A percentile compares a stretch with the other conserved stretches of the same genome.
Evolutionary conservation across 306 rosid genomes (phyloP).

Genomic region (Cicer arietinum): DNA sequence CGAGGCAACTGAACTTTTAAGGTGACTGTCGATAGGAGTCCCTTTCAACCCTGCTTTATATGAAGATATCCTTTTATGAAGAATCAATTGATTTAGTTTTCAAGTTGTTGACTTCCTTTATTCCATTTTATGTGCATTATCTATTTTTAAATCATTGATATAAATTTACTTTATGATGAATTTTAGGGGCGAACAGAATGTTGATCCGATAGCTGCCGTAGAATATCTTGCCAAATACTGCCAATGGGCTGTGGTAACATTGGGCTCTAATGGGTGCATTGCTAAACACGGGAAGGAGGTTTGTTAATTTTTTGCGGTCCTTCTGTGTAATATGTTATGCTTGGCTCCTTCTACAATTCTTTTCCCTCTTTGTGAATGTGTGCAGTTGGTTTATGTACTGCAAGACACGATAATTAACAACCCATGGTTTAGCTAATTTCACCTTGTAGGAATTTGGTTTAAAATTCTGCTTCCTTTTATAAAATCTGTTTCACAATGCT

Average conservation of each 20-base stretch:
- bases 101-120: background rate
- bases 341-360: background rate
- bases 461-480: background rate
- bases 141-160: constrained; percentile 17
- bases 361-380: background rate
- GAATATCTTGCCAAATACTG: constrained; percentile 81
- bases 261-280: constrained; percentile 84
- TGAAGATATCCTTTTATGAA: constrained; percentile 33
- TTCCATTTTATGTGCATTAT: constrained; percentile 3
- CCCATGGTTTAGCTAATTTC: background rate
- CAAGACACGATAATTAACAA: constrained; percentile 16
- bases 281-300: constrained; percentile 96
- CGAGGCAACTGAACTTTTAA: constrained; percentile 89
- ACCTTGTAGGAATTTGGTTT: background rate
- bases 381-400: constrained; percentile 18
- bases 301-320: constrained; percentile 24
- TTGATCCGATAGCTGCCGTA: constrained; percentile 63
- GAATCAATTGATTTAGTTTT: constrained; percentile 37
- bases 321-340: constrained; percentile 8
- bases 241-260: constrained; percentile 91
- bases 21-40: constrained; percentile 56
- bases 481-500: background rate
- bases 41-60: background rate
- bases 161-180: constrained; percentile 42
- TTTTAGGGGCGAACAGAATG: constrained; percentile 63